Percentiles rank a stretch among this genome's conserved stretches.
Evolutionary conservation across 768 basidiomycete species (phyloP).

Genomic region (Boletus vermiculosoides): DNA sequence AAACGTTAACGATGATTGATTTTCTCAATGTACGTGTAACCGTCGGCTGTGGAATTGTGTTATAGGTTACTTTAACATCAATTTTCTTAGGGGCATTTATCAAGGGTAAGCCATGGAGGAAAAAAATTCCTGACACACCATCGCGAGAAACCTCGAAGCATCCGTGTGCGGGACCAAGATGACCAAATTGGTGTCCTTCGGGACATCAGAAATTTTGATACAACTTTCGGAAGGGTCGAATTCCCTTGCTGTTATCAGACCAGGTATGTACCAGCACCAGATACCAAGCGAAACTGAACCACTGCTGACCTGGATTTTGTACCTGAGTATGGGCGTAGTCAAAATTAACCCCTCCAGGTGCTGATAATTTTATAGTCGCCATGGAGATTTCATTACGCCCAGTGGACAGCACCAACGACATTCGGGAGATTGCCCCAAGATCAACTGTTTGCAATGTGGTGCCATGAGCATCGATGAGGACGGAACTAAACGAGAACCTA

Average conservation of each 20-base stretch:
- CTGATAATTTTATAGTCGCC: constrained; percentile 52
- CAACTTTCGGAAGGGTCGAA: constrained; percentile 43
- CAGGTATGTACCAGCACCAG: constrained; percentile 3
- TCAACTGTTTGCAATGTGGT: constrained; percentile 46
- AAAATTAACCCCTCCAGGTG: constrained; percentile 54
- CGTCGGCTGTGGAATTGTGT: constrained; percentile 50
- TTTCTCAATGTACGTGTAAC: constrained; percentile 53
- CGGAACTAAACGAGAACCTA: constrained; percentile 21
- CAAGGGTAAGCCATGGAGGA: neutral
- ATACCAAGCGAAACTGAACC: neutral
- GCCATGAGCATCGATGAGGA: neutral
- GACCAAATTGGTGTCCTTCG: constrained; percentile 44
- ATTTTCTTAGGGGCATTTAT: constrained; percentile 55
- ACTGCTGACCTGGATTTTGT: constrained; percentile 34
- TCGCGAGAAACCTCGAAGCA: constrained; percentile 54
- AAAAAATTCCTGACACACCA: constrained; percentile 45
- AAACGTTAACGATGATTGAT: constrained; percentile 57
- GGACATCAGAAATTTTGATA: constrained; percentile 48
- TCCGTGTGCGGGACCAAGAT: constrained; percentile 67
- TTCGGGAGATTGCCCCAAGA: constrained; percentile 54
- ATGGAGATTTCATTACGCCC: constrained; percentile 66
- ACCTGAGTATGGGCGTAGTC: constrained; percentile 41
- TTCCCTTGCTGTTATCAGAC: constrained; percentile 18
- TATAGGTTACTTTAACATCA: constrained; percentile 64
- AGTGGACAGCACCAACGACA: constrained; percentile 58